phyloP scores from a whole-genome alignment of 169 alveolate genomes.

The Plasmodium gaboni region DNA sequence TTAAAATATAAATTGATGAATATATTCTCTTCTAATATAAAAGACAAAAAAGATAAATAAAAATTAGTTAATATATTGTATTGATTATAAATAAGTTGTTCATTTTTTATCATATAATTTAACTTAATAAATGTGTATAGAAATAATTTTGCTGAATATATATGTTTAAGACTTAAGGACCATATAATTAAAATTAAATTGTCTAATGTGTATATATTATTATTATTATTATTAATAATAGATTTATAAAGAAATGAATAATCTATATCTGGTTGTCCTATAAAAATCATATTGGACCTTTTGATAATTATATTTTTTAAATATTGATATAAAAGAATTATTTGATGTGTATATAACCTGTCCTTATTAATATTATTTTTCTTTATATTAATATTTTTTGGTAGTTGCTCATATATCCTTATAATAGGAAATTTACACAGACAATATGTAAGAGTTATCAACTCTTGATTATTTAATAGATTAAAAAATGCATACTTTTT shows the following conservation, averaged over 20 bases:
- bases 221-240: not conserved
- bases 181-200: slow-evolving; percentile 39
- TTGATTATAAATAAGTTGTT: not conserved
- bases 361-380: not conserved
- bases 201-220: slow-evolving; percentile 21
- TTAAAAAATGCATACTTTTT: slow-evolving; percentile 7
- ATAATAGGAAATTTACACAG: slow-evolving; percentile 60
- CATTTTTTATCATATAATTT: slow-evolving; percentile 10
- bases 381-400: no score
- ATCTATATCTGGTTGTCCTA: no score
- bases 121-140: slow-evolving; percentile 33
- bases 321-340: slow-evolving; percentile 53
- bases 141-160: slow-evolving; percentile 69
- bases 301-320: slow-evolving; percentile 66
- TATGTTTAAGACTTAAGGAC: slow-evolving; percentile 69
- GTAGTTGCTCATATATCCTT: not conserved
- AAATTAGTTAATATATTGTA: slow-evolving; percentile 57
- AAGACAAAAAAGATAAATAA: slow-evolving; percentile 50
- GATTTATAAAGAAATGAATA: no score
- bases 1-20: slow-evolving; percentile 61
- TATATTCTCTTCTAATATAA: slow-evolving; percentile 27
- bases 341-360: no score
- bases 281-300: not conserved
- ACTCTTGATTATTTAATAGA: slow-evolving; percentile 30
- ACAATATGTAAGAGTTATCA: slow-evolving; percentile 54